Evolutionary conservation across 108 stramenopile species (phyloP).

Genomic region (Nannochloropsis granulata): DNA sequence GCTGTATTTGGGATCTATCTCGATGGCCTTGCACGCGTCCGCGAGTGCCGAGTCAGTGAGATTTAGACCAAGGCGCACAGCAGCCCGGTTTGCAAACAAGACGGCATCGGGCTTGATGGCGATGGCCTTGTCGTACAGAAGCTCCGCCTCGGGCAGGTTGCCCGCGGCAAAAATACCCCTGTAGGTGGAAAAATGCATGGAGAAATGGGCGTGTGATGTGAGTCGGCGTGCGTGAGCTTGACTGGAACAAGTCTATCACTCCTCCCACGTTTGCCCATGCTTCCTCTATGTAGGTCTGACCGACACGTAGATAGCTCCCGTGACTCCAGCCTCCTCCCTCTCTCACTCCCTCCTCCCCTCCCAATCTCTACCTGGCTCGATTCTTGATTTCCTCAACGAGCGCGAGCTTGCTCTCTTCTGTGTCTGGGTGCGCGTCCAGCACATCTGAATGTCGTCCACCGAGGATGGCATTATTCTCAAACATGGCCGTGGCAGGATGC

Average conservation of each 20-base stretch:
- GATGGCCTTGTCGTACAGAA: constrained; percentile 19
- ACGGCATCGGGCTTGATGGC: constrained; percentile 18
- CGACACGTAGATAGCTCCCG: no score
- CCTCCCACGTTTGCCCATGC: no score
- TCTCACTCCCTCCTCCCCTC: not conserved
- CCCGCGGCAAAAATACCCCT: constrained; percentile 18
- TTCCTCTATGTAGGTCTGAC: no score
- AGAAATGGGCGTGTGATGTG: not conserved
- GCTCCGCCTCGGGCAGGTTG: constrained; percentile 20
- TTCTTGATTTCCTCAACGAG: constrained; percentile 26
- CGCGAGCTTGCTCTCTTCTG: constrained; percentile 3
- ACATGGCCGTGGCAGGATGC: not conserved
- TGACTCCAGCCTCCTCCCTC: no score
- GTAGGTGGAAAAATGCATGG: not conserved
- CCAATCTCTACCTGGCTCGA: constrained; percentile 5
- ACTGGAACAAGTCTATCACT: no score
- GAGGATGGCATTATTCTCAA: not conserved
- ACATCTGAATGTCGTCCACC: constrained; percentile 1
- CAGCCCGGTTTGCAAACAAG: not conserved
- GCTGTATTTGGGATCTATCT: constrained; percentile 8
- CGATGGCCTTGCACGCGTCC: not conserved
- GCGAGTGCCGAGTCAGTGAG: not conserved
- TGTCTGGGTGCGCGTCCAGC: constrained; percentile 7
- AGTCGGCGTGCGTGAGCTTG: not conserved
- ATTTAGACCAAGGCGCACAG: not conserved